Evolutionary conservation across 23 red algal genomes (phyloP), one percentile per base, ranked within the genome.

Genomic region (Agarophyton chilense): DNA sequence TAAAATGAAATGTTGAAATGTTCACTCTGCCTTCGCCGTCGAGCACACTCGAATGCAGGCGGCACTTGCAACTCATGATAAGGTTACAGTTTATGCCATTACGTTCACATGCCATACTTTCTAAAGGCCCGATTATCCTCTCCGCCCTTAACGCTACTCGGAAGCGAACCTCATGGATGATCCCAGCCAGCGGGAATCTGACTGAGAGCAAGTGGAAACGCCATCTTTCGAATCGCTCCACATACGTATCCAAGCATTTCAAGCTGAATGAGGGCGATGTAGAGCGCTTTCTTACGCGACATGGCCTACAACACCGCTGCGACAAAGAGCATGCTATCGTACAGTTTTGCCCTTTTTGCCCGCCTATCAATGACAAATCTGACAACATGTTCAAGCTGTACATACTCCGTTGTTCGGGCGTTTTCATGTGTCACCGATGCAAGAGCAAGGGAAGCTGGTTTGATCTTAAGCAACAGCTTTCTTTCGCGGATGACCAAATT

Each of bases 331-430:
- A 81, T 46, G 94, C 94, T 40, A 77, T 96, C 1, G 94, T 96
- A 5, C 53, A 74, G 49, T 51, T 65, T 13, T 98, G 95, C 60
- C 95, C 95, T 17, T 98, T 91, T 58, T 98, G 95, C 52, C 86
- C 54, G 42, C 50, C 76, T 13, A 94, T 72, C 11, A 49, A 79
- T 19, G 63, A 82, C 65, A 84, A 81, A 65, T 31, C 57, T 14
- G 91, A 94, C 41, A 98, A 98, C 62, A 70, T 86, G 91, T 92
- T 88, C 87, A 98, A 98, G 80, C 78, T 98, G 72, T 72, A 94
- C 57, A 68, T 98, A 19, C 31, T 79, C 25, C 53, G 55, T 14
- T 29, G 32, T 17, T 92, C 72, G 10, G 95, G 95, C 77, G 92
- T 84, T 49, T 98, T 88, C 57, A 70, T 84, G 19, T 98, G 95